Evolutionary conservation across 768 basidiomycete species (phyloP).

Genomic region (Serendipita sp.): DNA sequence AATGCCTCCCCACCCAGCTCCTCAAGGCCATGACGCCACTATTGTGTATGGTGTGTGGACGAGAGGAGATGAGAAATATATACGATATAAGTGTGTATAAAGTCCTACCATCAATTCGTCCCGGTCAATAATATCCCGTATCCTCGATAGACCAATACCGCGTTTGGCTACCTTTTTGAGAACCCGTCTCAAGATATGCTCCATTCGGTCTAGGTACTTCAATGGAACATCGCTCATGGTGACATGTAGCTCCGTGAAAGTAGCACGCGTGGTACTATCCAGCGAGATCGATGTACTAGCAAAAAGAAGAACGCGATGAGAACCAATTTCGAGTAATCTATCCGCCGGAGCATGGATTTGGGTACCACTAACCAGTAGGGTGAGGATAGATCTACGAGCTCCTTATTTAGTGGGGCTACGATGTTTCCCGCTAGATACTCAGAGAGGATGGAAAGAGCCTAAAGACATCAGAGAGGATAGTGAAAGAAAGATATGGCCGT

Average conservation of each 20-base stretch:
- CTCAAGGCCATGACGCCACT: slow-evolving; percentile 76
- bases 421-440: slow-evolving; percentile 78
- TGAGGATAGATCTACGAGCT: slow-evolving; percentile 79
- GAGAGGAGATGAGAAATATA: too few species aligned
- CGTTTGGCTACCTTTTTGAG: slow-evolving; percentile 54
- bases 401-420: slow-evolving; percentile 72
- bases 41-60: slow-evolving; percentile 57
- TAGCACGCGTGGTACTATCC: slow-evolving; percentile 57
- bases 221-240: slow-evolving; percentile 74
- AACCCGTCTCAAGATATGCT: slow-evolving; percentile 47
- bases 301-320: slow-evolving; percentile 14
- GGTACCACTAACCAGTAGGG: slow-evolving; percentile 53
- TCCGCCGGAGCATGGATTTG: too few species aligned
- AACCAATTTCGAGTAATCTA: too few species aligned
- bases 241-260: slow-evolving; percentile 53
- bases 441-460: slow-evolving; percentile 77
- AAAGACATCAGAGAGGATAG: slow-evolving; percentile 8
- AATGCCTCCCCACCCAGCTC: slow-evolving; percentile 71
- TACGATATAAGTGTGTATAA: not conserved
- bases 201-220: slow-evolving; percentile 57
- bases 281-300: slow-evolving; percentile 74
- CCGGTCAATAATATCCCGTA: slow-evolving; percentile 69
- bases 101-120: slow-evolving; percentile 66
- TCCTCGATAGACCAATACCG: slow-evolving; percentile 81
- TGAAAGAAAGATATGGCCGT: too few species aligned